Conservation (phyloP, 495 filamentous ascomycete species). For the Chlorociboria aeruginascens region DNA sequence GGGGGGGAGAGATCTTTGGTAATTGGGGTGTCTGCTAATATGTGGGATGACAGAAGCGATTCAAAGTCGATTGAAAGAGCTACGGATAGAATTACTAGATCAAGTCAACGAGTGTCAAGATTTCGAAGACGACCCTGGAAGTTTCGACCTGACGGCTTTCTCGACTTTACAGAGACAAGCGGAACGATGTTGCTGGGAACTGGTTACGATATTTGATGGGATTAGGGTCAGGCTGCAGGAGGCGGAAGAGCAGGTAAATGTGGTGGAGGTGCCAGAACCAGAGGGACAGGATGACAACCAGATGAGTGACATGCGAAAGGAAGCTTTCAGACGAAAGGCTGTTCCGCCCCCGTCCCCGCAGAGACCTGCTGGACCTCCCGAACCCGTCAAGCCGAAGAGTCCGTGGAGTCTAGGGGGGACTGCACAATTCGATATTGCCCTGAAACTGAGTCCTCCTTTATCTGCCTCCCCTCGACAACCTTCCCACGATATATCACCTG, state of each 20-base stretch:
- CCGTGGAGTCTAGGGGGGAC: constrained; percentile 9
- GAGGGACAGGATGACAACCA: no score
- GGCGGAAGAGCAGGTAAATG: no score
- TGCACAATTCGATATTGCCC: constrained; percentile 6
- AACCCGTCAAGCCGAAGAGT: constrained; percentile 11
- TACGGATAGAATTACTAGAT: constrained; percentile 14
- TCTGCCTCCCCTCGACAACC: not conserved
- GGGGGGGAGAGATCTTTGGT: not conserved
- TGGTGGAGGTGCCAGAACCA: no score
- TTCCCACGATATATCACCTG: constrained; percentile 4
- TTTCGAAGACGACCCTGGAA: constrained; percentile 13
- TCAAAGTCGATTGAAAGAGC: constrained; percentile 8
- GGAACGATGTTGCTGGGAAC: constrained; percentile 7
- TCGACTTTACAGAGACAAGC: constrained; percentile 3
- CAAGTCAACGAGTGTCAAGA: constrained; percentile 11
- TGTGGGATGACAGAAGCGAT: constrained; percentile 3
- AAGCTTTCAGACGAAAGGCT: not conserved
- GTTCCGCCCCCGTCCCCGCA: not conserved
- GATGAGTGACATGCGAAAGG: no score
- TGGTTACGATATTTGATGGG: constrained; percentile 11
- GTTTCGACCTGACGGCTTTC: constrained; percentile 11
- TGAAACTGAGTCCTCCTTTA: not conserved
- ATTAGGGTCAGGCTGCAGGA: not conserved
- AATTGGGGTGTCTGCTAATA: not conserved
- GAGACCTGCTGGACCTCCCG: not conserved